Conservation (phyloP, 1,284 basidiomycete genomes). For the Termitomyces sp. region DNA sequence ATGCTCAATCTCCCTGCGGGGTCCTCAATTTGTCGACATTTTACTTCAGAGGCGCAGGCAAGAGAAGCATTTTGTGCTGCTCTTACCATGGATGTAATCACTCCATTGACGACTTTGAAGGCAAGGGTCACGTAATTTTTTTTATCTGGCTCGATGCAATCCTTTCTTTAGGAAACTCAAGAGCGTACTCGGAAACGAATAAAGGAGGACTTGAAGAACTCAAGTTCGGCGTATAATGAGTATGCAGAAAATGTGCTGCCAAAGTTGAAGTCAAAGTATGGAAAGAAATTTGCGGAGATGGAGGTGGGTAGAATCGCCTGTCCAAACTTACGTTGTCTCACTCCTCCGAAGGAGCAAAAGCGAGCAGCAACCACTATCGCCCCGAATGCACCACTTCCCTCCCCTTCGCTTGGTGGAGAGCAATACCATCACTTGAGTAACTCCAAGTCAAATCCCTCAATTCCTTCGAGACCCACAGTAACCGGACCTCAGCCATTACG, state of each 20-base stretch:
- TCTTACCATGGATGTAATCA: slow-evolving; percentile 69
- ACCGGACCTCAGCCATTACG: slow-evolving; percentile 67
- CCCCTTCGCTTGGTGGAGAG: slow-evolving; percentile 24
- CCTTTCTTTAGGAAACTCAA: slow-evolving; percentile 65
- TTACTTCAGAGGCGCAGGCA: slow-evolving; percentile 66
- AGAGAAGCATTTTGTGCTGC: slow-evolving; percentile 72
- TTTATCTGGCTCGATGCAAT: slow-evolving; percentile 3
- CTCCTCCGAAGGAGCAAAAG: slow-evolving; percentile 53
- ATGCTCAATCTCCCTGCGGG: slow-evolving; percentile 14
- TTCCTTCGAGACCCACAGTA: slow-evolving; percentile 39
- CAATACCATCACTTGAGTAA: slow-evolving; percentile 25
- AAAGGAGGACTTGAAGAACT: slow-evolving; percentile 81
- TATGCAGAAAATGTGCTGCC: slow-evolving; percentile 74
- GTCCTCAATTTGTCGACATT: neutral
- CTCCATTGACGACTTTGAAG: slow-evolving; percentile 61
- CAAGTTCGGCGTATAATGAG: slow-evolving; percentile 67
- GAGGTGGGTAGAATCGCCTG: slow-evolving; percentile 47
- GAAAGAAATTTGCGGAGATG: slow-evolving; percentile 77
- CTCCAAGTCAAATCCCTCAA: slow-evolving; percentile 31
- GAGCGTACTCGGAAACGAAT: slow-evolving; percentile 85
- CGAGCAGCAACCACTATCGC: slow-evolving; percentile 39
- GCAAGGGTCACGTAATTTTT: slow-evolving; percentile 32
- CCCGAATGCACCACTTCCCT: slow-evolving; percentile 27
- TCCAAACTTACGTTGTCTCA: slow-evolving; percentile 1
- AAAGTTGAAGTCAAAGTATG: slow-evolving; percentile 71